Conservation (phyloP, 352 stramenopile genomes). For the Globisporangium orthogonon region DNA sequence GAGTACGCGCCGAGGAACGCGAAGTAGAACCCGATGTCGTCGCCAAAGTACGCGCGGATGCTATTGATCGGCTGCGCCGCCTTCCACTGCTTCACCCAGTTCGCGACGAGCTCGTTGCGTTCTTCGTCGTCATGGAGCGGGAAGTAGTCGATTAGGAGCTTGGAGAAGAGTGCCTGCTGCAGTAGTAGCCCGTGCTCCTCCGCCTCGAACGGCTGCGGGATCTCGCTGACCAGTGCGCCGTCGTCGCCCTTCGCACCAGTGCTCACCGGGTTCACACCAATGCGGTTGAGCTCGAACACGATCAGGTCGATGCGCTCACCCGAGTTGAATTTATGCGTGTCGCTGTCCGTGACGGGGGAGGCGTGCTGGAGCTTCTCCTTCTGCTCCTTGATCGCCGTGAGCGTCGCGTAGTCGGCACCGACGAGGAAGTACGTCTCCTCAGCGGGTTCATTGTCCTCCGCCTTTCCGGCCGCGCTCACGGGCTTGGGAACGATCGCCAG, state of each 20-base stretch:
- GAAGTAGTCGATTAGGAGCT: slow-evolving; percentile 64
- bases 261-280: slow-evolving; percentile 31
- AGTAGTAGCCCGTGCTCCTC: slow-evolving; percentile 65
- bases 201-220: slow-evolving; percentile 52
- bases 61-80: slow-evolving; percentile 46
- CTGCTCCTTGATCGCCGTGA: slow-evolving; percentile 56
- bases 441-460: slow-evolving; percentile 12
- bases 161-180: slow-evolving; percentile 59
- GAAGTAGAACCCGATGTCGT: slow-evolving; percentile 97
- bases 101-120: slow-evolving; percentile 51
- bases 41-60: slow-evolving; percentile 75
- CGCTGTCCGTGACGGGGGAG: slow-evolving; percentile 31
- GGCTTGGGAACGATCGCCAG: slow-evolving; percentile 44
- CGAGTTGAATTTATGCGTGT: slow-evolving; percentile 46
- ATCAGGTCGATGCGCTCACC: slow-evolving; percentile 73
- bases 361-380: slow-evolving; percentile 43
- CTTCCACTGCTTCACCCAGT: slow-evolving; percentile 72
- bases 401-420: slow-evolving; percentile 33
- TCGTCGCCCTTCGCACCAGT: slow-evolving; percentile 2
- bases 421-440: slow-evolving; percentile 47
- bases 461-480: slow-evolving; percentile 8
- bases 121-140: slow-evolving; percentile 71
- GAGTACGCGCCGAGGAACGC: slow-evolving; percentile 96
- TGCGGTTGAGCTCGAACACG: slow-evolving; percentile 57
- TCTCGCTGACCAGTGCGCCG: slow-evolving; percentile 9